Base-by-base conservation (phyloP, 208 protist genomes). In the Wallacemonas sp. region DNA sequence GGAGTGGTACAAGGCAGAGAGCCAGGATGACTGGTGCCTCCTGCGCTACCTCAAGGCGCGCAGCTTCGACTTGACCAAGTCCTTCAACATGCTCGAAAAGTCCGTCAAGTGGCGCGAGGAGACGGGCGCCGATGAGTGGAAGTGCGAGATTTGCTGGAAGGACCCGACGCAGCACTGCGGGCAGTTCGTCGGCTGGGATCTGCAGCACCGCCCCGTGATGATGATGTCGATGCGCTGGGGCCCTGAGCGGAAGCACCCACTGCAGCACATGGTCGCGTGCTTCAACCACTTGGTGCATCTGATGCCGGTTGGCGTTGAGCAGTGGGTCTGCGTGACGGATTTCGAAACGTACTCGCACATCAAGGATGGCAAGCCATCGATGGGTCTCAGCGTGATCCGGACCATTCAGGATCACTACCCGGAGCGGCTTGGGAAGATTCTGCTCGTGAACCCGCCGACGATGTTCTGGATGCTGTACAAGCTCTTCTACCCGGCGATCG, bases 221-320 rank as follows among this genome's bases (percentile, higher is more conserved):
- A 89, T 88, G 63, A 91, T 91, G 85, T 83, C 88, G 9, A 92
- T 94, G 85, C 85, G 83, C 16, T 90, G 82, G 84, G 88, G 83
- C 23, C 83, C 83, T 2, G 88, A 92, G 36, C 77, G 88, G 1
- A 89, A 84, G 55, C 70, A 85, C 21, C 88, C 88, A 41, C 65
- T 94, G 46, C 71, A 47, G 23, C 88, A 94, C 72, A 88, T 85
- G 70, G 76, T 92, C 30, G 70, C 41, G 48, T 32, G 44, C 34
- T 94, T 92, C 76, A 90, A 90, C 39, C 85, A 92, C 72, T 21
- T 92, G 44, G 65, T 82, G 54, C 49, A 65, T 27, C 55, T 84
- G 69, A 94, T 94, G 88, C 88, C 88, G 2, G 81, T 81, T n/a
- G 88, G 88, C 0, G 85, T 94, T 11, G 85, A 90, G 70, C 72